Evolutionary conservation across 2,329 filamentous ascomycete species (phyloP).

Genomic region (Waltergamsia citrina): DNA sequence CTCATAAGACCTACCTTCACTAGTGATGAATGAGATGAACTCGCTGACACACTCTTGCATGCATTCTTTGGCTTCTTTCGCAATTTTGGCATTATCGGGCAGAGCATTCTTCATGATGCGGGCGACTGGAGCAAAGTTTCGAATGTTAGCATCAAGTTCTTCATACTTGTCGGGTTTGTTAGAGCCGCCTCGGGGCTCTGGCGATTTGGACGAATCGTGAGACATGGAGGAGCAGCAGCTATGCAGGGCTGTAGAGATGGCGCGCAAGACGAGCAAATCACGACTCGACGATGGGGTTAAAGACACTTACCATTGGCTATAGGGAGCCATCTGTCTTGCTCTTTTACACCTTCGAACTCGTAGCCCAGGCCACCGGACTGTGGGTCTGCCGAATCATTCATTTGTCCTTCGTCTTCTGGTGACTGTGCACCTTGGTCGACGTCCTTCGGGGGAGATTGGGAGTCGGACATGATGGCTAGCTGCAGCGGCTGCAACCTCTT

Average conservation of each 20-base stretch:
- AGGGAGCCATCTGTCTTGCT: conserved; percentile 98
- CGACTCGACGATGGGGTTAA: conserved; percentile 25
- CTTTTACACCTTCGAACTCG: conserved; percentile 93
- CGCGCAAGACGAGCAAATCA: conserved; percentile 25
- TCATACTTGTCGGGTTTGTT: conserved; percentile 40
- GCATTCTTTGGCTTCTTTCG: conserved; percentile 98
- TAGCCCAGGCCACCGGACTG: conserved; percentile 67
- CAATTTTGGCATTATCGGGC: conserved; percentile 97
- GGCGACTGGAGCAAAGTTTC: conserved; percentile 90
- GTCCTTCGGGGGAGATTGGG: conserved; percentile 86
- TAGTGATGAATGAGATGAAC: conserved; percentile 99
- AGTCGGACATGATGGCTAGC: conserved; percentile 84
- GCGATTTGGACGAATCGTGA: conserved; percentile 45
- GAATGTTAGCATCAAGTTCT: conserved; percentile 81
- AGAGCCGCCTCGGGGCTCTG: conserved; percentile 35
- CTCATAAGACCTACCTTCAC: conserved; percentile 66
- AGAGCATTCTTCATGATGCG: conserved; percentile 98
- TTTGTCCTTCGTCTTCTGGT: conserved; percentile 87
- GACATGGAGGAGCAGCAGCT: conserved; percentile 33
- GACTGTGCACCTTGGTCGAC: conserved; percentile 90
- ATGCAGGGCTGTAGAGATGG: conserved; percentile 15
- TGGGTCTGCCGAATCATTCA: conserved; percentile 79
- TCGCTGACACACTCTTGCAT: conserved; percentile 99
- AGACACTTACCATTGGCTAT: conserved; percentile 96
- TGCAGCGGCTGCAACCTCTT: conserved; percentile 54